A percentile compares a stretch with the other conserved stretches of the same genome.
Evolutionary conservation across 1,284 basidiomycete genomes (phyloP).

Genomic region (Ganoderma resinaceum): DNA sequence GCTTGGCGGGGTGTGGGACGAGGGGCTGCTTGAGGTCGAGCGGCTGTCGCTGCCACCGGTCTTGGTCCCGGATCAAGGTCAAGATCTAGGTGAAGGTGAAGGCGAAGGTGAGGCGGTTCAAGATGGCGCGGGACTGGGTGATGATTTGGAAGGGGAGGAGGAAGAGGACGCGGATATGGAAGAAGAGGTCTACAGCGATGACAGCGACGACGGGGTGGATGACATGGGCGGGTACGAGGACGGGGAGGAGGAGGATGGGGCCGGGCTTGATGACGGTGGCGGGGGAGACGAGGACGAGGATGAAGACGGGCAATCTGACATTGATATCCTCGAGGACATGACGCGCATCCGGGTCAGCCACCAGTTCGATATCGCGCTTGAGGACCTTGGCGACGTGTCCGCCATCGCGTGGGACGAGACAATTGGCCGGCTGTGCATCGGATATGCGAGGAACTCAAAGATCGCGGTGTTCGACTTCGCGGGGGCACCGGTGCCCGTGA

Average conservation of each 20-base stretch:
- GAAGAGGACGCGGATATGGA: not conserved
- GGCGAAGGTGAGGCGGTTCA: not conserved
- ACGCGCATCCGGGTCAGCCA: not conserved
- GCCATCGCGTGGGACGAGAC: conserved; percentile 53
- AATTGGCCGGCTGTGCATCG: conserved; percentile 48
- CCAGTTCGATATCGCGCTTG: conserved; percentile 9
- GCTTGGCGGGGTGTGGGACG: conserved; percentile 23
- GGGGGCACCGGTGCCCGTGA: conserved; percentile 36
- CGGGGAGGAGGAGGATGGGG: not conserved
- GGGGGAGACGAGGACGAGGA: not conserved
- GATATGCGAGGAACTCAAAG: conserved; percentile 34
- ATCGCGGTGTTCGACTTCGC: conserved; percentile 50
- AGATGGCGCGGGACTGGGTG: not conserved
- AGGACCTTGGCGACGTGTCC: conserved; percentile 13
- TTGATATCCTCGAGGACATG: not conserved
- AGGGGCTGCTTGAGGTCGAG: not conserved
- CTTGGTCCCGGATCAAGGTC: not conserved
- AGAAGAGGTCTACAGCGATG: not conserved
- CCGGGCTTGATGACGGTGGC: not conserved
- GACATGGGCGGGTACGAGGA: not conserved
- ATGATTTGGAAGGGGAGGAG: not conserved
- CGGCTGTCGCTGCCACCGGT: not conserved
- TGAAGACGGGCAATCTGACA: not conserved
- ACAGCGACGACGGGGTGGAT: not conserved
- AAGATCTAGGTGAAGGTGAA: not conserved